Conservation (phyloP, 2,329 filamentous ascomycete genomes). For the Cladophialophora exuberans region DNA sequence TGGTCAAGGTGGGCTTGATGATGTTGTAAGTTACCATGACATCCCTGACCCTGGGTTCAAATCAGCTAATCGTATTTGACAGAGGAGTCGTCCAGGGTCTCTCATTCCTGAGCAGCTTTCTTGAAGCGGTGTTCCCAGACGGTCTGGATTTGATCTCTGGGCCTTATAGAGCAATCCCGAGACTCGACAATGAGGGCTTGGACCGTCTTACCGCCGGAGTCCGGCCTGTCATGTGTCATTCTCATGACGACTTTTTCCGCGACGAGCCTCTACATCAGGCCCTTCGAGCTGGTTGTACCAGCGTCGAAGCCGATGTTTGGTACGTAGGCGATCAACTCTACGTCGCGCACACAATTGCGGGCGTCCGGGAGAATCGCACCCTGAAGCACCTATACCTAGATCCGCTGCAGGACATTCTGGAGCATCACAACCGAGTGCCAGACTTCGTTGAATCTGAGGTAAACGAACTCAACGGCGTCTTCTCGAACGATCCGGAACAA, state of each 20-base stretch:
- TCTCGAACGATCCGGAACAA: conserved; percentile 52
- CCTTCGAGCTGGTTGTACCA: conserved; percentile 56
- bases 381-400: conserved; percentile 57
- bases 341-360: conserved; percentile 56
- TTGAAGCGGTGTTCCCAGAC: conserved; percentile 42
- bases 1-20: conserved; percentile 6
- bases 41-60: background rate
- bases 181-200: conserved; percentile 35
- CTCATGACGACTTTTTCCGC: conserved; percentile 64
- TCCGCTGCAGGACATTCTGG: conserved; percentile 53
- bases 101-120: conserved; percentile 40
- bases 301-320: conserved; percentile 63
- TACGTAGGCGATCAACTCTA: conserved; percentile 49
- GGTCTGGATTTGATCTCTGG: conserved; percentile 42
- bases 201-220: conserved; percentile 50
- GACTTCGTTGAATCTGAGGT: conserved; percentile 35
- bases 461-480: conserved; percentile 49
- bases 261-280: conserved; percentile 57
- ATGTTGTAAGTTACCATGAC: conserved; percentile 7
- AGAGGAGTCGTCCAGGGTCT: conserved; percentile 32
- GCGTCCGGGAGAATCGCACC: conserved; percentile 51
- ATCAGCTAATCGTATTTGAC: background rate
- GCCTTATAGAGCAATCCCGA: conserved; percentile 40
- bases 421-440: conserved; percentile 50
- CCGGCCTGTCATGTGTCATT: conserved; percentile 55